These are phyloP conservation scores for Ceratocystis ficicola DNA, from an alignment of 2,329 filamentous ascomycete genomes.

Conservation along the genomic window DNA sequence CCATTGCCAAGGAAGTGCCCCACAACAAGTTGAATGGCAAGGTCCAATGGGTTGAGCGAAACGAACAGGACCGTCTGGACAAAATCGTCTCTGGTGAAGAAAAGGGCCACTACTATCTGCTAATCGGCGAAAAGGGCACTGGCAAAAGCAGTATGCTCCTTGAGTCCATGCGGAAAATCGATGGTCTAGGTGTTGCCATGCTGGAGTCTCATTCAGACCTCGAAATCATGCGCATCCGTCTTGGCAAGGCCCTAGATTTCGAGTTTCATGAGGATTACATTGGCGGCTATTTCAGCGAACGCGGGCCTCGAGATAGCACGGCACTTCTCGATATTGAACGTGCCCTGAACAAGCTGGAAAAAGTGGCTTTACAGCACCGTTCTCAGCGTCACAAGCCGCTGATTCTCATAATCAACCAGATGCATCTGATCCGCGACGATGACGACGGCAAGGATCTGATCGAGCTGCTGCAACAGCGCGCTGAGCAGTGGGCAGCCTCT, in stretches of 20 bases:
- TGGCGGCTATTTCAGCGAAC: conserved; percentile 87
- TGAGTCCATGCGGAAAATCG: conserved; percentile 84
- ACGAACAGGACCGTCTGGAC: conserved; percentile 72
- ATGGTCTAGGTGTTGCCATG: conserved; percentile 85
- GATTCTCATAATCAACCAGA: conserved; percentile 87
- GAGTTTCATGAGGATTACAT: conserved; percentile 98
- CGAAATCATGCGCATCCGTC: conserved; percentile 84
- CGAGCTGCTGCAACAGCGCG: conserved; percentile 87
- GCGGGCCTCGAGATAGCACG: conserved; percentile 80
- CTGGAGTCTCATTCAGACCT: conserved; percentile 91
- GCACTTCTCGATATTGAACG: conserved; percentile 90
- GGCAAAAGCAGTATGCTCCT: conserved; percentile 95
- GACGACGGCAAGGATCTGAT: conserved; percentile 87
- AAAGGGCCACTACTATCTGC: conserved; percentile 74
- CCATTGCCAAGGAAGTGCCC: conserved; percentile 46
- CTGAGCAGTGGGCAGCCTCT: conserved; percentile 90
- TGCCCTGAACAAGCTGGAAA: conserved; percentile 95
- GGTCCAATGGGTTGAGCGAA: conserved; percentile 65
- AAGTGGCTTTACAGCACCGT: conserved; percentile 68
- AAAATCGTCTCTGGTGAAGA: conserved; percentile 63
- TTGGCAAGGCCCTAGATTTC: conserved; percentile 89
- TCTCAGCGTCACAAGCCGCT: conserved; percentile 53
- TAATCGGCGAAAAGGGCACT: conserved; percentile 91
- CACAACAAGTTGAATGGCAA: conserved; percentile 29
- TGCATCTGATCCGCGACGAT: conserved; percentile 81